Base-by-base conservation (phyloP, 306 rosid species). In the Prunus salicina region DNA sequence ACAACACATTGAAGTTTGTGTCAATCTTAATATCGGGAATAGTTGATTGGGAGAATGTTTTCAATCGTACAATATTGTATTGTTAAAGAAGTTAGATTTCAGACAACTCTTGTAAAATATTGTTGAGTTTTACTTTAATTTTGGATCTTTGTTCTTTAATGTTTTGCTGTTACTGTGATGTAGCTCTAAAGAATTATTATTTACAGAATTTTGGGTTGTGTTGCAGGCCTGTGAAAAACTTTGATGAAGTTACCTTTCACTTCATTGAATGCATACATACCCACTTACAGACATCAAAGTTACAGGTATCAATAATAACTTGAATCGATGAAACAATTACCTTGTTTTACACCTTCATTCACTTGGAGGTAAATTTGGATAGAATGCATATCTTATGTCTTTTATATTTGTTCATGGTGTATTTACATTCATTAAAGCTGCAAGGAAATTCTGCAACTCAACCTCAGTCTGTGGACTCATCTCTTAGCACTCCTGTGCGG, bases 191-290 rank as follows among this genome's bases (percentile, higher is more conserved):
- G 34, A 6, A 45, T 12, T 8, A 12, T 41, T 56, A n/a, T 19
- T 19, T 20, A 28, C 18, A 67, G 50, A 53, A 64, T 27, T 73
- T 79, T 83, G 28, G 19, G 46, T 32, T 76, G 76, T 71, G 63
- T 83, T 61, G 51, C 93, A 96, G 97, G 97, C 93, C 90, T 12
- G 87, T 96, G 72, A 84, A 81, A 67, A 89, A 87, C 83, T 96
- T 82, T 73, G 97, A 96, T 41, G 98, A 96, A 85, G 77, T 96
- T 71, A 58, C 96, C 50, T 91, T 87, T 82, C 99, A 96, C 90
- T 96, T 89, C 61, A 88, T 96, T 32, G 98, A 92, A 69, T 96
- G 99, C 88, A 91, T 96, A 75, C 96, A 91, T 74, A 87, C 82
- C 80, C 82, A 88, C 87, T 86, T 96, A 65, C 82, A 63, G 76